phyloP scores from a whole-genome alignment of 2,329 filamentous ascomycete species.

The Phyllosticta citriasiana region DNA sequence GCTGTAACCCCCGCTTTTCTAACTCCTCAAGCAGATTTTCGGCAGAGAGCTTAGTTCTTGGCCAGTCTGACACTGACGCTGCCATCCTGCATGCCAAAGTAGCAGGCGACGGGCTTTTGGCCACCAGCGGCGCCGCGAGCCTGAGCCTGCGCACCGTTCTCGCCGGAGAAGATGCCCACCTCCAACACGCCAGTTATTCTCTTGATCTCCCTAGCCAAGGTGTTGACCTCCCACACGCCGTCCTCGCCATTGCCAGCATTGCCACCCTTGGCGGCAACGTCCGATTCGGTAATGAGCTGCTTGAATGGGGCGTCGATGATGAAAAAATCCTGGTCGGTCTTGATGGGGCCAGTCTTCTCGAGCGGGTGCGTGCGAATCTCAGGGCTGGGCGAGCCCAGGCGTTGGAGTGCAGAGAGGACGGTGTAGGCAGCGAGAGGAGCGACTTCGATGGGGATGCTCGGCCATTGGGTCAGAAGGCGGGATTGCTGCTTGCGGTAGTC shows the following conservation, averaged over 20 bases:
- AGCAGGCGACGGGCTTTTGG: conserved; percentile 86
- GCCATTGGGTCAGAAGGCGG: conserved; percentile 67
- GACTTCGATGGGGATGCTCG: conserved; percentile 84
- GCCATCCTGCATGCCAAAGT: conserved; percentile 76
- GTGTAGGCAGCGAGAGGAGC: conserved; percentile 71
- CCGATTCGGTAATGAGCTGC: conserved; percentile 54
- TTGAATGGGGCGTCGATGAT: conserved; percentile 89
- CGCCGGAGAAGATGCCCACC: conserved; percentile 79
- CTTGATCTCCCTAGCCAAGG: conserved; percentile 65
- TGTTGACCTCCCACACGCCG: conserved; percentile 71
- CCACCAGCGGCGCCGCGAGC: conserved; percentile 46
- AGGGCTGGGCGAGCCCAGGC: conserved; percentile 63
- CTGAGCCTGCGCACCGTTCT: conserved; percentile 61
- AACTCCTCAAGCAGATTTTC: not conserved
- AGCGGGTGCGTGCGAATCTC: conserved; percentile 61
- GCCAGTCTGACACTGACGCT: conserved; percentile 27
- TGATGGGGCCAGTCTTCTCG: conserved; percentile 71
- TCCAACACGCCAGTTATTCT: conserved; percentile 79
- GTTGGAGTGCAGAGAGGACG: conserved; percentile 61
- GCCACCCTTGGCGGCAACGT: conserved; percentile 35
- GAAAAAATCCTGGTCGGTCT: conserved; percentile 78
- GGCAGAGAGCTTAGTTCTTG: not conserved
- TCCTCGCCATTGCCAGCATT: conserved; percentile 43
- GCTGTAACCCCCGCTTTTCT: not conserved
- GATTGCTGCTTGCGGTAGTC: conserved; percentile 85